phyloP scores from a whole-genome alignment of 1,284 basidiomycete species.

The Ceratobasidium sp. region DNA sequence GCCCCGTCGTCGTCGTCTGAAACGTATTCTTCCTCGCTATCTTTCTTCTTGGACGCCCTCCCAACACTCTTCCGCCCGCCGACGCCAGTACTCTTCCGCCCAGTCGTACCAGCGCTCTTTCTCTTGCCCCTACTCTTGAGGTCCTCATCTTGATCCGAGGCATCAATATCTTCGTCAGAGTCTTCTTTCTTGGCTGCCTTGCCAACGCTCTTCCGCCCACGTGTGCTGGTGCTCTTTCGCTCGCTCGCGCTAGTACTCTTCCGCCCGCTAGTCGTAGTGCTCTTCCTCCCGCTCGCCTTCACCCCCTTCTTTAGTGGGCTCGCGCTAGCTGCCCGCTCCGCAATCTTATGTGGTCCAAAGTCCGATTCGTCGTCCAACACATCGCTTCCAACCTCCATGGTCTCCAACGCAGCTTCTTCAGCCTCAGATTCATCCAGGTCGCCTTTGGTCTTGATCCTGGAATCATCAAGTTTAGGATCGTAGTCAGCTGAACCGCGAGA shows the following conservation, averaged over 20 bases:
- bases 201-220: slow-evolving; percentile 23
- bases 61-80: slow-evolving; percentile 50
- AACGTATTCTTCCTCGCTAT: slow-evolving; percentile 61
- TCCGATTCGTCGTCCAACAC: slow-evolving; percentile 45
- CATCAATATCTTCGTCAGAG: slow-evolving; percentile 61
- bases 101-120: slow-evolving; percentile 33
- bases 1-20: slow-evolving; percentile 74
- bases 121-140: slow-evolving; percentile 26
- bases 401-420: slow-evolving; percentile 54
- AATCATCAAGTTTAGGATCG: slow-evolving; percentile 25
- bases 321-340: slow-evolving; percentile 23
- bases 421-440: slow-evolving; percentile 51
- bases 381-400: slow-evolving; percentile 41
- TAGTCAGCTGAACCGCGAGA: slow-evolving; percentile 14
- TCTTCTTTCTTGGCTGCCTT: slow-evolving; percentile 55
- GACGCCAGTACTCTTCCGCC: slow-evolving; percentile 43
- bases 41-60: slow-evolving; percentile 56
- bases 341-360: slow-evolving; percentile 41
- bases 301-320: slow-evolving; percentile 42
- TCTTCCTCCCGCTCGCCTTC: slow-evolving; percentile 32
- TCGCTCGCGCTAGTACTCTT: slow-evolving; percentile 44
- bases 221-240: slow-evolving; percentile 22
- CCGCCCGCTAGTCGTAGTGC: slow-evolving; percentile 47
- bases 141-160: slow-evolving; percentile 67
- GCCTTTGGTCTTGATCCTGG: slow-evolving; percentile 18